Evolutionary conservation across 2,329 filamentous ascomycete species (phyloP), one percentile per base, ranked within the genome.

Genomic region (Fusarium drepaniforme): DNA sequence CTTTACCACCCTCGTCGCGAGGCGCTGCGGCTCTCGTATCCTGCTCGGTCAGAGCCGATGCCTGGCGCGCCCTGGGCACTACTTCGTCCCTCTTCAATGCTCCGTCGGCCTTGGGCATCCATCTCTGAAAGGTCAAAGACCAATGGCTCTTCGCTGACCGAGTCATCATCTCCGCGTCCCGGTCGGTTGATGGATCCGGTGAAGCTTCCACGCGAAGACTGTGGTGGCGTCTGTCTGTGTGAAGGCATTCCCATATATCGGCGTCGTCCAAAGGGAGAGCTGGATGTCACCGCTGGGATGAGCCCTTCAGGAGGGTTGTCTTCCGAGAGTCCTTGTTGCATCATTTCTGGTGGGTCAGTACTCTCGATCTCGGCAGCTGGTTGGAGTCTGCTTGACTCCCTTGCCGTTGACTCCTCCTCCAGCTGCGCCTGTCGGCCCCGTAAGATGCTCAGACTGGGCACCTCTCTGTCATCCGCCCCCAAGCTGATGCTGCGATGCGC

Each of bases 81-180:
- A 5, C 84, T 82, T 51, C 84, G 81, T 2, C 82, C 83, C 71
- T 92, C 90, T 74, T 92, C 90, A 9, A 92, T 80, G 75, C 89
- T 92, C 72, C 89, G 86, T 71, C 90, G 85, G 53, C 88, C 87
- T 66, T 88, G 87, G 21, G 88, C 85, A 75, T 91, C 91, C 79
- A 94, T 89, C 81, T 94, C 93, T 40, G 91, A 93, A 86, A 94
- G 90, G 73, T 93, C 91, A 81, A 94, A 94, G 12, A 94, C 86
- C 12, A 94, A 82, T 0, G 91, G 91, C 78, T 94, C 93, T 65
- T 93, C 93, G 70, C 93, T 91, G 28, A 86, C 82, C 8, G 89
- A 89, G 62, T 86, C 85, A 53, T 86, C 84, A 28, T 87, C 85
- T n/a, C 81, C 84, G 6, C 85, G 83, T 6, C 78, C 79, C 21